Conservation (phyloP, 345 rosid species). For the Eucalyptus dawsonii region DNA sequence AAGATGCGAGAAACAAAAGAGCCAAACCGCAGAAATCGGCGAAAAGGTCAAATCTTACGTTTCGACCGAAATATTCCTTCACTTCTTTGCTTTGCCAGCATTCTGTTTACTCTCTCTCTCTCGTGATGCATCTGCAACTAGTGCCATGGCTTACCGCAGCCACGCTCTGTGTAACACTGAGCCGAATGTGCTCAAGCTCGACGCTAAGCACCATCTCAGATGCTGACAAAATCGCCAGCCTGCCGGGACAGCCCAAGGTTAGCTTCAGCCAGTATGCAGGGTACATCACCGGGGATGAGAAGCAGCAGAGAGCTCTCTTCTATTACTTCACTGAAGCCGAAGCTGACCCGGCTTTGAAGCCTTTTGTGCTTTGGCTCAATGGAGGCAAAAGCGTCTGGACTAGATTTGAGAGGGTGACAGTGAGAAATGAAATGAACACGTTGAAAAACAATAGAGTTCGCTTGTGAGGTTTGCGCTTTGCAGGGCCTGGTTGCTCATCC, state of each 20-base stretch:
- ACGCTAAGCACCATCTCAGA: neutral
- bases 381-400: conserved; percentile 14
- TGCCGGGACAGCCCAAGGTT: conserved; percentile 27
- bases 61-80: neutral
- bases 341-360: conserved; percentile 15
- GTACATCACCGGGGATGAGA: conserved; percentile 12
- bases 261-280: conserved; percentile 28
- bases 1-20: neutral
- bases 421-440: neutral
- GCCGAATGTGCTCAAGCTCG: neutral
- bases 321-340: conserved; percentile 40
- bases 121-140: neutral
- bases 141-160: neutral
- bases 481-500: conserved; percentile 41
- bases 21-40: neutral
- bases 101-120: neutral
- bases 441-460: neutral
- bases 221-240: conserved; percentile 2
- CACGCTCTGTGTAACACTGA: neutral
- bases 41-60: neutral
- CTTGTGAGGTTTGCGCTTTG: neutral
- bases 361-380: conserved; percentile 39
- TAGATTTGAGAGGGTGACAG: neutral
- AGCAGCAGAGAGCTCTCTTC: conserved; percentile 16
- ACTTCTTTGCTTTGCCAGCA: neutral